Evolutionary conservation across 805 yeast genomes (phyloP), one percentile per base, ranked within the genome.

Genomic region (Tetrapisispora arboricola): DNA sequence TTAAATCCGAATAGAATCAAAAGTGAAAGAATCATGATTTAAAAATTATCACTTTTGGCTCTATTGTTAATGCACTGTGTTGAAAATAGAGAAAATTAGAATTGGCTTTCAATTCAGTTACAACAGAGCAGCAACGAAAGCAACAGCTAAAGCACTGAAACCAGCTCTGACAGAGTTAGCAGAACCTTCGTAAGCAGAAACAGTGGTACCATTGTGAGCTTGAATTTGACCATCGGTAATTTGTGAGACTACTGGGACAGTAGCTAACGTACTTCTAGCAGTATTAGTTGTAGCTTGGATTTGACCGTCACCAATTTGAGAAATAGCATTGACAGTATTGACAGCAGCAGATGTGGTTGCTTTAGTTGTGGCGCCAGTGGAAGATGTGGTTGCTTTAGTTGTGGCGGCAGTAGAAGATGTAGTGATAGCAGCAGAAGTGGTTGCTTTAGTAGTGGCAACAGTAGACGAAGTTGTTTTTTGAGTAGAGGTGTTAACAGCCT

Each of bases 111-210:
- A 25, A n/a, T 25, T 25, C 27, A 25, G 16, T 34, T 34, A 39
- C 16, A 39, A 34, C 24, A 39, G 6, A 16, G 38, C 38, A 24
- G 38, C 42, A 20, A 34, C 20, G 12, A 30, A 31, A 24, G 38
- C 42, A 17, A 16, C 38, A 18, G 27, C 19, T 16, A 36, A 5
- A 13, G 40, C 43, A 31, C 37, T 30, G 7, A 38, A 29, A 20
- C 40, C 40, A 12, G 33, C 31, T 21, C 20, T 32, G 16, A 21
- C 35, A 32, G 17, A 16, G 32, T 41, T 41, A 18, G 30, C 42
- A 34, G 19, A 29, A 34, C 32, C 44, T 13, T 21, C 18, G 25
- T 26, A 41, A 11, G 41, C 26, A 8, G 26, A 3, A 28, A 41
- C 15, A 12, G 33, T 16, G 5, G 26, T 32, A 15, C 16, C 13